Evolutionary conservation across 768 basidiomycete species (phyloP).

Genomic region (Cubamyces sp.): DNA sequence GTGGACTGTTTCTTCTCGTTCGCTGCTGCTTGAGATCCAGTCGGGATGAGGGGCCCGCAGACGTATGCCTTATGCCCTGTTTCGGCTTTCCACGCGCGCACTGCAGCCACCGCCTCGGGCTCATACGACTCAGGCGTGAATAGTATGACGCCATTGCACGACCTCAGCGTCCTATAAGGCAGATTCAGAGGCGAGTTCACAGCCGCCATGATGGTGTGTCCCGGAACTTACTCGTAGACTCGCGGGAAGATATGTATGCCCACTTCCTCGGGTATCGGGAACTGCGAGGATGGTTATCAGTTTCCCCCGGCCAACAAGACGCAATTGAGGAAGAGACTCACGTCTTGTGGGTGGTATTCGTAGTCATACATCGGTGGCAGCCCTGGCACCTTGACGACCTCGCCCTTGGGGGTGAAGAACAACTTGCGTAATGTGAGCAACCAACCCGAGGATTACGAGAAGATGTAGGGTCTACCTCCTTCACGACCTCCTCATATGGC

Average conservation of each 20-base stretch:
- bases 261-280: background rate
- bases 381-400: constrained; percentile 25
- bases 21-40: background rate
- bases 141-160: constrained; percentile 24
- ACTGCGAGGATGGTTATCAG: background rate
- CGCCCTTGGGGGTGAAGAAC: constrained; percentile 1
- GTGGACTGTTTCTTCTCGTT: constrained; percentile 23
- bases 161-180: background rate
- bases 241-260: background rate
- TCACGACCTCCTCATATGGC: constrained; percentile 2
- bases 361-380: constrained; percentile 31
- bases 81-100: constrained; percentile 21
- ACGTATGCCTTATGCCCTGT: constrained; percentile 21
- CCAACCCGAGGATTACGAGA: too few relatives aligned
- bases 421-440: background rate
- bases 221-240: background rate
- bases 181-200: background rate
- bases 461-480: constrained; percentile 4
- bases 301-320: too few relatives aligned
- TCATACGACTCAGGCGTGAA: constrained; percentile 26
- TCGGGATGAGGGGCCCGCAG: constrained; percentile 24
- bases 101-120: constrained; percentile 22
- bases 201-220: background rate
- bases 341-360: constrained; percentile 28
- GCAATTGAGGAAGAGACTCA: background rate